Percentiles rank a stretch among this genome's conserved stretches.
phyloP scores from a whole-genome alignment of 2,329 filamentous ascomycete genomes.

The Coniella lustricola region DNA sequence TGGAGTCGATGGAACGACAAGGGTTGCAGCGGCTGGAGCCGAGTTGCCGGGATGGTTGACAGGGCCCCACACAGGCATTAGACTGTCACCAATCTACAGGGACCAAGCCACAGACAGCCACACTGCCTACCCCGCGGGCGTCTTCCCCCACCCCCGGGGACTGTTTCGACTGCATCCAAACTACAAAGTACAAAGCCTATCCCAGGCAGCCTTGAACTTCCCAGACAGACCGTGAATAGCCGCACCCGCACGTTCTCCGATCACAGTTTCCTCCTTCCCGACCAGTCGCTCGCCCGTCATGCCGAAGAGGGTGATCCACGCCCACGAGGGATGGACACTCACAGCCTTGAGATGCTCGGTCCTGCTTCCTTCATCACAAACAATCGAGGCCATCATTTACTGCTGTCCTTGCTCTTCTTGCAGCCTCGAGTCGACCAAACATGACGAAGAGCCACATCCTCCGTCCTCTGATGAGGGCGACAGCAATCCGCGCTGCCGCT shows the following conservation, averaged over 20 bases:
- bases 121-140: background rate
- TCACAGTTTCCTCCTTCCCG: too few relatives aligned
- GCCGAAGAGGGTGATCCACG: background rate
- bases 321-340: background rate
- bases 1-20: background rate
- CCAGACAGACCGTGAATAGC: conserved; percentile 10
- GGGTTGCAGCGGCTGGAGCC: conserved; percentile 1
- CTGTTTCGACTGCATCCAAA: background rate
- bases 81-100: too few relatives aligned
- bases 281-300: background rate
- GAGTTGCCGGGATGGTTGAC: background rate
- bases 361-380: background rate
- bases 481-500: conserved; percentile 9
- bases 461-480: conserved; percentile 14
- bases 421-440: background rate
- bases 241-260: conserved; percentile 3
- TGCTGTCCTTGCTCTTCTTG: background rate
- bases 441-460: conserved; percentile 7
- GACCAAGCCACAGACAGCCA: background rate
- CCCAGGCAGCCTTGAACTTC: background rate
- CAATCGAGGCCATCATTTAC: background rate
- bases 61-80: background rate
- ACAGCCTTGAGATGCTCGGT: background rate
- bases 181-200: background rate
- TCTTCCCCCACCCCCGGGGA: background rate